These are phyloP conservation scores for Colletotrichum musicola DNA, from an alignment of 2,329 filamentous ascomycete species.

Conservation along the genomic window DNA sequence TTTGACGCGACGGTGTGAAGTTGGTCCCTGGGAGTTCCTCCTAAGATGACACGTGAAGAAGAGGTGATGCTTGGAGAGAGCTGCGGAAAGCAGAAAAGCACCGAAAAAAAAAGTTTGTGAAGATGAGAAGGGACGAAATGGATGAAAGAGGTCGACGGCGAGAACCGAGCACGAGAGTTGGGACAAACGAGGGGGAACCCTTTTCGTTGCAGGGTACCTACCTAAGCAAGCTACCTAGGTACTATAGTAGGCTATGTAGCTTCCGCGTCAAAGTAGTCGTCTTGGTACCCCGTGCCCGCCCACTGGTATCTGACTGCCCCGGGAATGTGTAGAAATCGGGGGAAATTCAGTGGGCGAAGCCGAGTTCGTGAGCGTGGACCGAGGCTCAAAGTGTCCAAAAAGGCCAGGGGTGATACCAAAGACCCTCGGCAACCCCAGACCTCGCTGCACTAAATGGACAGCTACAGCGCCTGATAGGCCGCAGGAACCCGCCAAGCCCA, in stretches of 20 bases:
- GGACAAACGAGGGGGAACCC: conserved; percentile 19
- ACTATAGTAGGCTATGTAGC: too few relatives aligned
- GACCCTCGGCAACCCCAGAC: conserved; percentile 39
- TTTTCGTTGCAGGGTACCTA: conserved; percentile 9
- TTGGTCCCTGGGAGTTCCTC: background rate
- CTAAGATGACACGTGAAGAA: conserved; percentile 7
- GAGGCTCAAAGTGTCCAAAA: conserved; percentile 34
- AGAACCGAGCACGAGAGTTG: conserved; percentile 1
- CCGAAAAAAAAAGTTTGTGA: background rate
- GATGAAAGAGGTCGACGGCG: background rate
- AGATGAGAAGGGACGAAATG: conserved; percentile 22
- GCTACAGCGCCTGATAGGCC: conserved; percentile 27
- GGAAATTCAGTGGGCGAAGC: conserved; percentile 29
- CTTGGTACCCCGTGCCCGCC: too few relatives aligned
- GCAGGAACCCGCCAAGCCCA: conserved; percentile 21
- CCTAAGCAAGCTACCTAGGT: background rate
- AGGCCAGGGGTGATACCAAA: conserved; percentile 27
- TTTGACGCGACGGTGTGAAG: background rate
- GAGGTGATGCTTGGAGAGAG: background rate
- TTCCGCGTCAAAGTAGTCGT: too few relatives aligned
- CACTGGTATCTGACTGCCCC: background rate
- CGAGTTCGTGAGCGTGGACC: conserved; percentile 34
- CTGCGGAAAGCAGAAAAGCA: background rate
- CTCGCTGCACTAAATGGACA: conserved; percentile 13
- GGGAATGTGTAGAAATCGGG: conserved; percentile 20